A percentile compares a stretch with the other conserved stretches of the same genome.
phyloP scores from a whole-genome alignment of 768 basidiomycete genomes.

The Omphalotus guepiniiformis region DNA sequence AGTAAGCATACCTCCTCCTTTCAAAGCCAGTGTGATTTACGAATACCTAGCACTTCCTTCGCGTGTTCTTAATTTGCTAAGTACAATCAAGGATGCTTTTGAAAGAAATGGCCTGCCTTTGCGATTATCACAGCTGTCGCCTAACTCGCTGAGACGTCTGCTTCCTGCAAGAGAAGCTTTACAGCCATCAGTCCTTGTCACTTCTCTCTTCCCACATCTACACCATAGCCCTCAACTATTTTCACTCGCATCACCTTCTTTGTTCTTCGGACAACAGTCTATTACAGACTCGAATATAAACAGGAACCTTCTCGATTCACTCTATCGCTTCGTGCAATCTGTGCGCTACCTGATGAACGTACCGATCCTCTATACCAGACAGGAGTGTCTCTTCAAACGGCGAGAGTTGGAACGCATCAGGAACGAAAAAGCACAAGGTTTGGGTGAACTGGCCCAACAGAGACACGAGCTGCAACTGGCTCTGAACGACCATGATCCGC shows the following conservation, averaged over 20 bases:
- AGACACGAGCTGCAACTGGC: slow-evolving; percentile 40
- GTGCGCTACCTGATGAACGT: slow-evolving; percentile 21
- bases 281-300: slow-evolving; percentile 7
- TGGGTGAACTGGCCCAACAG: slow-evolving; percentile 59
- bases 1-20: slow-evolving; percentile 43
- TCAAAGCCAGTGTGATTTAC: neutral
- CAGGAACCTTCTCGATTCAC: neutral
- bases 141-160: slow-evolving; percentile 42
- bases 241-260: slow-evolving; percentile 10
- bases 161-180: slow-evolving; percentile 42
- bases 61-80: slow-evolving; percentile 33
- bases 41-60: slow-evolving; percentile 39
- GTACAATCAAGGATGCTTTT: slow-evolving; percentile 38
- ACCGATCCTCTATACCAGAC: slow-evolving; percentile 58
- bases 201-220: slow-evolving; percentile 67
- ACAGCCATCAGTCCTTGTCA: slow-evolving; percentile 47
- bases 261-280: slow-evolving; percentile 9
- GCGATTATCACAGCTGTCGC: slow-evolving; percentile 40
- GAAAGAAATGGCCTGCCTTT: slow-evolving; percentile 42
- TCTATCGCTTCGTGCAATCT: neutral
- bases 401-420: slow-evolving; percentile 57
- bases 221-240: slow-evolving; percentile 24
- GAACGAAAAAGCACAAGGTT: slow-evolving; percentile 60
- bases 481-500: neutral
- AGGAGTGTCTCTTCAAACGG: slow-evolving; percentile 65